These are phyloP conservation scores for Gossypium thurberi DNA, from an alignment of 345 rosid species.

Conservation along the genomic window DNA sequence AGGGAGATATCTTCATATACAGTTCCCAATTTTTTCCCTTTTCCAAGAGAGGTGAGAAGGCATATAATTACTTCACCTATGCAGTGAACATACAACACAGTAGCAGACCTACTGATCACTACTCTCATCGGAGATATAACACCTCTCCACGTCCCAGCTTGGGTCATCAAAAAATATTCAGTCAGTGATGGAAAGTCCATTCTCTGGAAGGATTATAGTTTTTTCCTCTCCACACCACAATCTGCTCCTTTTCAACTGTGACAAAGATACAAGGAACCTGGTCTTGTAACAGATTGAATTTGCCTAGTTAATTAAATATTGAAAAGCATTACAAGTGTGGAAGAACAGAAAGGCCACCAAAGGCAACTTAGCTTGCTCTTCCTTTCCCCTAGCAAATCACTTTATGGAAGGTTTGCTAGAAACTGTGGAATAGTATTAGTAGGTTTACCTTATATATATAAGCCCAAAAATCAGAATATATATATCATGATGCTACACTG, in stretches of 20 bases:
- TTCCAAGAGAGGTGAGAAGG: background rate
- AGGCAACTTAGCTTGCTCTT: background rate
- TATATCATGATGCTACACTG: background rate
- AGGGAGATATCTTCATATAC: background rate
- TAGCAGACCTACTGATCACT: background rate
- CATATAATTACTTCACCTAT: background rate
- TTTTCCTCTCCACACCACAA: constrained; percentile 76
- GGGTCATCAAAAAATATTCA: constrained; percentile 25
- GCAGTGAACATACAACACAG: background rate
- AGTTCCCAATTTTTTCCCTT: background rate
- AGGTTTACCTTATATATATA: too few relatives aligned
- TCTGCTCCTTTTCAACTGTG: constrained; percentile 89
- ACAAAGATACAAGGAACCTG: constrained; percentile 76
- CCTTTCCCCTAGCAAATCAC: too few relatives aligned
- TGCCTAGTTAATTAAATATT: background rate
- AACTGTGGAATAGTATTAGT: too few relatives aligned
- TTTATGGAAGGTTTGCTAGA: too few relatives aligned
- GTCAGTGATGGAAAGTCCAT: constrained; percentile 27
- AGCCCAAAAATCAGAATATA: background rate
- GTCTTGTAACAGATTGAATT: constrained; percentile 39
- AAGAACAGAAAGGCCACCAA: background rate
- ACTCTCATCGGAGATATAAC: constrained; percentile 8
- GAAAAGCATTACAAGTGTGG: background rate
- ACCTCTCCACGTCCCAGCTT: constrained; percentile 9
- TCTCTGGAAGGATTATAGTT: constrained; percentile 51